phyloP scores from a whole-genome alignment of 495 filamentous ascomycete species.

The Xylaria cubensis region DNA sequence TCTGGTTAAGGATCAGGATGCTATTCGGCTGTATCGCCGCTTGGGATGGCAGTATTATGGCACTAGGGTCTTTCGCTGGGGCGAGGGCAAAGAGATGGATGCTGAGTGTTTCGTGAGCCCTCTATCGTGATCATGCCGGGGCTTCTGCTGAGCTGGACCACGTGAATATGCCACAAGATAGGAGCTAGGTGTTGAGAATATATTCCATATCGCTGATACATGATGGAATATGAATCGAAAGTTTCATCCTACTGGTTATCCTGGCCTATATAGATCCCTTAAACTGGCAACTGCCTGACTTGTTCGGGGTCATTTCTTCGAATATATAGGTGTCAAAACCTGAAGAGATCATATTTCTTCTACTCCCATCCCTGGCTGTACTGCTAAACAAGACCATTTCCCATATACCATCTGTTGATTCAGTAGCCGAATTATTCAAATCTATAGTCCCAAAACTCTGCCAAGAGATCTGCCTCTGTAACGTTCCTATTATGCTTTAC shows the following conservation, averaged over 20 bases:
- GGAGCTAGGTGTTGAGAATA: background rate
- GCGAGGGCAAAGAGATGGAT: constrained; percentile 28
- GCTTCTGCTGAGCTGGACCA: background rate
- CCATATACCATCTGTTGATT: background rate
- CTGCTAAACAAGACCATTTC: background rate
- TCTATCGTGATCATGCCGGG: background rate
- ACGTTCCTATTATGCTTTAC: background rate
- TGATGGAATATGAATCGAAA: background rate
- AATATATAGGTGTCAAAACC: background rate
- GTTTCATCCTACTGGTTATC: background rate
- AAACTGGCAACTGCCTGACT: background rate
- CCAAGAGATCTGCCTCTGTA: background rate
- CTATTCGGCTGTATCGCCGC: constrained; percentile 30
- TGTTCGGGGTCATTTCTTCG: background rate
- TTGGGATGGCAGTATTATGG: constrained; percentile 31
- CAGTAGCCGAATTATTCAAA: background rate
- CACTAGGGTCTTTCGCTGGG: constrained; percentile 24
- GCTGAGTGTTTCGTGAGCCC: constrained; percentile 29
- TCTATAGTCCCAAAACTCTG: background rate
- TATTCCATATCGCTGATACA: background rate
- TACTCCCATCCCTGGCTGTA: background rate
- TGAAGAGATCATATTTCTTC: background rate
- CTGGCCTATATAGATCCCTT: background rate
- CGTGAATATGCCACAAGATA: background rate
- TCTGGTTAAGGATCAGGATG: constrained; percentile 31